phyloP scores from a whole-genome alignment of 108 stramenopile genomes.

The Skeletonema menzelii region DNA sequence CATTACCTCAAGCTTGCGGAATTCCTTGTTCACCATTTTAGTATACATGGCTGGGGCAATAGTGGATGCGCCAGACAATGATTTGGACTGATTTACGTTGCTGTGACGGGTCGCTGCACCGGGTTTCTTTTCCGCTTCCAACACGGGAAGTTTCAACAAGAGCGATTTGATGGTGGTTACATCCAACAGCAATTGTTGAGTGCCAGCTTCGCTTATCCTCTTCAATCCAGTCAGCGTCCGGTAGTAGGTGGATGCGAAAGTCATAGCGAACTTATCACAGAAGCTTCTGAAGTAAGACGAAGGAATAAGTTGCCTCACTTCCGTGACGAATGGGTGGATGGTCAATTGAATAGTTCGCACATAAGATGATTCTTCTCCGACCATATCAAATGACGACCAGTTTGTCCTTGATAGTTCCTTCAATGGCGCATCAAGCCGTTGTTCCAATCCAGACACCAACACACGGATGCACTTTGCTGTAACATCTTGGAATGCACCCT shows the following conservation, averaged over 20 bases:
- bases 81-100: slow-evolving; percentile 28
- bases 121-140: slow-evolving; percentile 52
- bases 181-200: slow-evolving; percentile 98
- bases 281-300: slow-evolving; percentile 89
- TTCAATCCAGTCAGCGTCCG: slow-evolving; percentile 75
- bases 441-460: slow-evolving; percentile 86
- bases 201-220: slow-evolving; percentile 89
- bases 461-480: slow-evolving; percentile 89
- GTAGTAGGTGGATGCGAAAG: slow-evolving; percentile 80
- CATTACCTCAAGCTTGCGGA: slow-evolving; percentile 92
- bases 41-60: slow-evolving; percentile 92
- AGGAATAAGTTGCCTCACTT: slow-evolving; percentile 67
- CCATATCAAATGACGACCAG: slow-evolving; percentile 84
- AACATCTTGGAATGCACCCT: slow-evolving; percentile 92
- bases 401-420: slow-evolving; percentile 76
- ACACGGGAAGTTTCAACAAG: slow-evolving; percentile 84
- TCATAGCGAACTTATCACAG: slow-evolving; percentile 93
- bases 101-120: slow-evolving; percentile 6
- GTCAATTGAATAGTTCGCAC: slow-evolving; percentile 86
- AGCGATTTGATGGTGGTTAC: slow-evolving; percentile 94
- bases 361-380: slow-evolving; percentile 93
- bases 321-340: slow-evolving; percentile 74
- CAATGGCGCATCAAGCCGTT: slow-evolving; percentile 75
- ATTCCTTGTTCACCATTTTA: slow-evolving; percentile 93
- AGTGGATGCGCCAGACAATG: slow-evolving; percentile 49